Conservation (phyloP, 108 stramenopile species). For the Heterococcus sp. region DNA sequence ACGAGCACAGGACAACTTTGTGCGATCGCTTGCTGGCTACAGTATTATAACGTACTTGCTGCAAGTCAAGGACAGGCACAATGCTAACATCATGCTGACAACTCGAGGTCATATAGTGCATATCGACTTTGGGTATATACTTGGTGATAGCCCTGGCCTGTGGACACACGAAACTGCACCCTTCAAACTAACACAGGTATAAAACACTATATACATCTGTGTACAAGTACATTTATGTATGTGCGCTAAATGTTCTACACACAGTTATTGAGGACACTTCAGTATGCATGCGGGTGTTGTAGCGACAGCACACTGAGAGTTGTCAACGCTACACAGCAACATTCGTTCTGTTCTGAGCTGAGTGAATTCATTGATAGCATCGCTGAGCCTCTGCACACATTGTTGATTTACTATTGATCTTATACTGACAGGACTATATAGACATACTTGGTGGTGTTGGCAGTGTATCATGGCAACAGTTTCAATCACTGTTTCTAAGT, state of each 20-base stretch:
- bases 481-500: conserved; percentile 29
- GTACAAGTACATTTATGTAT: conserved; percentile 83
- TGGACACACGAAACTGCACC: conserved; percentile 73
- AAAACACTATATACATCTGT: too few relatives aligned
- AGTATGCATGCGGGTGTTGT: neutral
- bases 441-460: conserved; percentile 52
- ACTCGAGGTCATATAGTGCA: conserved; percentile 71
- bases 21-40: conserved; percentile 49
- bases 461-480: conserved; percentile 29
- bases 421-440: conserved; percentile 56
- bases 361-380: too few relatives aligned
- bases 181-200: conserved; percentile 83
- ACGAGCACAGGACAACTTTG: conserved; percentile 51
- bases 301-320: neutral
- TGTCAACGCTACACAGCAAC: conserved; percentile 79
- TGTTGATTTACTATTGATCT: too few relatives aligned
- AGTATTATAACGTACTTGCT: conserved; percentile 83
- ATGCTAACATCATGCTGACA: conserved; percentile 92
- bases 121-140: conserved; percentile 96
- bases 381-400: too few relatives aligned
- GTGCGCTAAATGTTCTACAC: neutral
- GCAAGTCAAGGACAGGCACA: conserved; percentile 92
- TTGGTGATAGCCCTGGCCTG: conserved; percentile 82
- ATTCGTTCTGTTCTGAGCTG: too few relatives aligned
- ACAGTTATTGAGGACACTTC: neutral